phyloP scores from a whole-genome alignment of 139 green algal species.

The Tetradesmus lagerheimii region DNA sequence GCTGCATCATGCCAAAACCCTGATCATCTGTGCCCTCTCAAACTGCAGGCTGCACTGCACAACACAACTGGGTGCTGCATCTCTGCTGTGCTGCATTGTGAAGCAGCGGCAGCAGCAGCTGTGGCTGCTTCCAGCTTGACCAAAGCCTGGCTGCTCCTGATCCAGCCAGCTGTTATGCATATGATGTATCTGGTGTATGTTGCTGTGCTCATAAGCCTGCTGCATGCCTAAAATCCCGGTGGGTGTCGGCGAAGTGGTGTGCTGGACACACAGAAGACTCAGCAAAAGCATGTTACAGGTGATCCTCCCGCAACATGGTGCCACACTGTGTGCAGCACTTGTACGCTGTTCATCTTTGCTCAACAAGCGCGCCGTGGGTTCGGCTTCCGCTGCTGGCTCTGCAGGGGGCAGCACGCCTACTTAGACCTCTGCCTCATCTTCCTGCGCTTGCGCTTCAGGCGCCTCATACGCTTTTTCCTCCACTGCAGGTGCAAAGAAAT shows the following conservation, averaged over 20 bases:
- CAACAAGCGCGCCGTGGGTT: constrained; percentile 28
- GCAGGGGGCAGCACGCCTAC: constrained; percentile 50
- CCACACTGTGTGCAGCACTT: constrained; percentile 27
- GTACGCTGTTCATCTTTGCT: constrained; percentile 4
- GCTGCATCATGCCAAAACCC: neutral
- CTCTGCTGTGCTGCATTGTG: neutral
- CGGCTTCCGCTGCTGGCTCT: constrained; percentile 20
- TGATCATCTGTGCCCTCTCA: neutral
- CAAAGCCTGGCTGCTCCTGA: neutral
- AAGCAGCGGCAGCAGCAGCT: neutral
- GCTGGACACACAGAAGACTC: neutral
- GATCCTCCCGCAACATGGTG: constrained; percentile 17
- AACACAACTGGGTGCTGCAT: neutral
- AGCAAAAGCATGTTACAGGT: constrained; percentile 31
- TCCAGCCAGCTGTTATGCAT: neutral
- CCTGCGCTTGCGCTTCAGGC: constrained; percentile 74
- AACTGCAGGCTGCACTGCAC: neutral
- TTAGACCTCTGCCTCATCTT: constrained; percentile 77
- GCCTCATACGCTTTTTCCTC: constrained; percentile 76
- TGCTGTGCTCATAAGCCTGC: neutral
- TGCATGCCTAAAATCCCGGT: neutral
- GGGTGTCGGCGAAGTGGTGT: neutral
- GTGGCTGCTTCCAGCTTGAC: neutral
- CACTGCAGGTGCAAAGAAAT: constrained; percentile 52
- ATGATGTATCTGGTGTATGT: neutral